Conservation (phyloP, 495 filamentous ascomycete species). For the Penicillium simplicissimum region DNA sequence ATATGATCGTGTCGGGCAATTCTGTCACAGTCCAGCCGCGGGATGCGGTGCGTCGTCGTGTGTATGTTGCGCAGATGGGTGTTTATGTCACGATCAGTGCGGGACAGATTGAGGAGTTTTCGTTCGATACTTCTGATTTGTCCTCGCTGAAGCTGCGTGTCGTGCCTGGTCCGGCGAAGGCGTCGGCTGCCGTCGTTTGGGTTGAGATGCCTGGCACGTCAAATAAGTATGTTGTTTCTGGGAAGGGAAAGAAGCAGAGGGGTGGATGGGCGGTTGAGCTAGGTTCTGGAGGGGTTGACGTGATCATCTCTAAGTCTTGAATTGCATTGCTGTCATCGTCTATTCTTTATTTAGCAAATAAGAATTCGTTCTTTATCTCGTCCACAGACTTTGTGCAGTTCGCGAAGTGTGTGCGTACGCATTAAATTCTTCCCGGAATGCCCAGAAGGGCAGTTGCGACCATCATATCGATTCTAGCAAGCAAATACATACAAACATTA, state of each 20-base stretch:
- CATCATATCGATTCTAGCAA: not conserved
- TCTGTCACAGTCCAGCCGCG: slow-evolving; percentile 35
- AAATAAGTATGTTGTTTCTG: slow-evolving; percentile 6
- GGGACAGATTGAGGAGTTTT: slow-evolving; percentile 37
- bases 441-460: not conserved
- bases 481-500: not conserved
- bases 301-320: slow-evolving; percentile 11
- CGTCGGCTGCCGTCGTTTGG: slow-evolving; percentile 7
- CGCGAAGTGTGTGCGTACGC: not conserved
- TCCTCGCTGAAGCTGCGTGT: slow-evolving; percentile 2
- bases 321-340: not conserved
- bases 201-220: slow-evolving; percentile 15
- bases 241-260: not conserved
- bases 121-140: slow-evolving; percentile 16
- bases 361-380: not conserved
- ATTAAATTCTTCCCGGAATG: not conserved
- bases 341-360: not conserved
- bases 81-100: slow-evolving; percentile 43
- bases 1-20: slow-evolving; percentile 18
- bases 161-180: slow-evolving; percentile 7
- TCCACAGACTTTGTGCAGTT: not conserved
- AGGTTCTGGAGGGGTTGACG: slow-evolving; percentile 6
- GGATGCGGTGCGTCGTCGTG: slow-evolving; percentile 41
- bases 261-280: slow-evolving; percentile 17
- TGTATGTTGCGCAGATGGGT: slow-evolving; percentile 45